These are phyloP conservation scores for Barbarea vulgaris DNA, from an alignment of 345 rosid genomes.

Conservation along the genomic window DNA sequence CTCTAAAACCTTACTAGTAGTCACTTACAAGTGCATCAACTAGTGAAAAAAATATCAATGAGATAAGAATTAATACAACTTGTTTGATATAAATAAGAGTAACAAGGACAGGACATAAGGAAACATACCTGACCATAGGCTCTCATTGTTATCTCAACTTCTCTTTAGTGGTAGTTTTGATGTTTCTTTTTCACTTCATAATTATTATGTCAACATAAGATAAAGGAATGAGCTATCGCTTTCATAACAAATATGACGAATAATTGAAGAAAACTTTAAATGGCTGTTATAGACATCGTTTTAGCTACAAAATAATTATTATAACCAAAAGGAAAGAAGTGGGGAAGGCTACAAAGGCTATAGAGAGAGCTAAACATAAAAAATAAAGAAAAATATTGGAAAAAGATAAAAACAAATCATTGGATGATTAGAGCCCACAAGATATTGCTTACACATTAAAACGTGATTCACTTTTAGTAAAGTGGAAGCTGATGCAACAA, in stretches of 20 bases:
- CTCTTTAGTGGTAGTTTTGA: slow-evolving; percentile 22
- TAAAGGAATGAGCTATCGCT: slow-evolving; percentile 31
- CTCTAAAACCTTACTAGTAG: slow-evolving; percentile 21
- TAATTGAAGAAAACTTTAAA: slow-evolving; percentile 34
- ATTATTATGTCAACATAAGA: slow-evolving; percentile 22
- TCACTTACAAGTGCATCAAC: slow-evolving; percentile 42
- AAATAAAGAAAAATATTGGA: slow-evolving; percentile 2
- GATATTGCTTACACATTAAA: slow-evolving; percentile 40
- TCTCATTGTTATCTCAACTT: slow-evolving; percentile 27
- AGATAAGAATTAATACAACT: slow-evolving; percentile 32
- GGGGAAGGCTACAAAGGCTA: slow-evolving; percentile 33
- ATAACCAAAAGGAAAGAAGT: slow-evolving; percentile 16
- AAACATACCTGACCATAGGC: slow-evolving; percentile 31
- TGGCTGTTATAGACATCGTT: slow-evolving; percentile 41
- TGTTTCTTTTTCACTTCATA: slow-evolving; percentile 22
- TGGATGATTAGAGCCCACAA: slow-evolving; percentile 41
- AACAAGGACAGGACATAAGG: slow-evolving; percentile 39
- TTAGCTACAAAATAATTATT: slow-evolving; percentile 29
- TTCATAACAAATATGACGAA: slow-evolving; percentile 13
- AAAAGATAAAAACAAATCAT: slow-evolving; percentile 34
- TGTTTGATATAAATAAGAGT: slow-evolving; percentile 20
- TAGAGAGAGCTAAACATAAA: slow-evolving; percentile 18
- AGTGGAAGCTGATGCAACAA: slow-evolving; percentile 51
- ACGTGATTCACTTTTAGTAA: slow-evolving; percentile 44
- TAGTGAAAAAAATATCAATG: slow-evolving; percentile 18